Conservation (phyloP, 2,329 filamentous ascomycete genomes). For the Hypoxylon sp. region DNA sequence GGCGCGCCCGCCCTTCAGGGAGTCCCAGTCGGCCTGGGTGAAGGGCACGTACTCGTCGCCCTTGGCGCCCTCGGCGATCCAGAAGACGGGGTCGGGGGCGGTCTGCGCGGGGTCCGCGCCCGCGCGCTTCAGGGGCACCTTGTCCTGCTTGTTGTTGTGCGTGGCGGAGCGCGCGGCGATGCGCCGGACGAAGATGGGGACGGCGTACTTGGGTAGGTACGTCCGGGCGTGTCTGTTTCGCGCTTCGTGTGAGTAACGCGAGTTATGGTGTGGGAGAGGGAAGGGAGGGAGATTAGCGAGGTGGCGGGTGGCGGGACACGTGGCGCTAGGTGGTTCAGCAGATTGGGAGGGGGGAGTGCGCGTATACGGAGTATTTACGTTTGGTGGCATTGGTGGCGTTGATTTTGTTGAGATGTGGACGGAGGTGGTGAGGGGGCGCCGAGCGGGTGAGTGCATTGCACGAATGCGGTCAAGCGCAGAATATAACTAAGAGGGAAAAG, state of each 20-base stretch:
- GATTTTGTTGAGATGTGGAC: slow-evolving; percentile 7
- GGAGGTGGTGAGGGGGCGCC: background rate
- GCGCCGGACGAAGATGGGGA: slow-evolving; percentile 78
- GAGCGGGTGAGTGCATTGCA: background rate
- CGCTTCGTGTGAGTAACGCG: background rate
- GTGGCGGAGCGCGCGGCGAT: slow-evolving; percentile 70
- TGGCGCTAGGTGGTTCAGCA: background rate
- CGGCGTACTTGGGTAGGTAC: slow-evolving; percentile 77
- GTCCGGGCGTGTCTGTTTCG: slow-evolving; percentile 62
- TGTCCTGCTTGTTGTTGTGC: slow-evolving; percentile 86
- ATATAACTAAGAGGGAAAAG: background rate
- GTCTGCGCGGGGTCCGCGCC: slow-evolving; percentile 70
- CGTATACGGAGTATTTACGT: background rate
- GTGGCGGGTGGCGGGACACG: background rate
- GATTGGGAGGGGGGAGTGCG: background rate
- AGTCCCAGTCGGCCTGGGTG: slow-evolving; percentile 68
- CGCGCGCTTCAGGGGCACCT: slow-evolving; percentile 75
- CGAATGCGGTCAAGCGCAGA: slow-evolving; percentile 4
- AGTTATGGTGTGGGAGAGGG: background rate
- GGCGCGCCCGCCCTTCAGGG: slow-evolving; percentile 58
- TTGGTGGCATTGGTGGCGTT: slow-evolving; percentile 17
- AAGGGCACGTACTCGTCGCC: slow-evolving; percentile 70
- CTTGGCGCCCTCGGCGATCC: slow-evolving; percentile 71
- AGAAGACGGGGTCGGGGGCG: slow-evolving; percentile 58
- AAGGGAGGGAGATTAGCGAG: background rate